Conservation (phyloP, 257 asterid genomes). For the Ilex aquifolium region DNA sequence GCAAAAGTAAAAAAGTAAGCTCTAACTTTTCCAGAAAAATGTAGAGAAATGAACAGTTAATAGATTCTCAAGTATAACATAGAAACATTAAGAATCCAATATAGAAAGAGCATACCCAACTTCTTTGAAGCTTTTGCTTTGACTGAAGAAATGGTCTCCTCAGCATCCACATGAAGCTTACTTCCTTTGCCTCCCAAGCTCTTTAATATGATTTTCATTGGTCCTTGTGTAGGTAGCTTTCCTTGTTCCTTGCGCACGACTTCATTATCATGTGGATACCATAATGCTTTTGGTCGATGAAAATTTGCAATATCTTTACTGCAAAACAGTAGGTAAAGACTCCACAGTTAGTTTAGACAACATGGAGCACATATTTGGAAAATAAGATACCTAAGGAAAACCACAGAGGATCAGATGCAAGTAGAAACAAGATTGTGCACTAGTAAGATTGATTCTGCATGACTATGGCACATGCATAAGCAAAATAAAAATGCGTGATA, state of each 20-base stretch:
- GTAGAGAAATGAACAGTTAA: no score
- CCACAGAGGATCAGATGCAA: background rate
- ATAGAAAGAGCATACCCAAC: slow-evolving; percentile 43
- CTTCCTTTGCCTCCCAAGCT: slow-evolving; percentile 99
- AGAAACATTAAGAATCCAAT: slow-evolving; percentile 4
- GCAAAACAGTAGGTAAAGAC: slow-evolving; percentile 30
- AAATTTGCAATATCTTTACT: slow-evolving; percentile 96
- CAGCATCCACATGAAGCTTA: slow-evolving; percentile 88
- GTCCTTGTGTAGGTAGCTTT: slow-evolving; percentile 62
- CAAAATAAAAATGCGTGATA: background rate
- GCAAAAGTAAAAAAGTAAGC: slow-evolving; percentile 6
- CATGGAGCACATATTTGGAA: background rate
- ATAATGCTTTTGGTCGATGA: slow-evolving; percentile 92
- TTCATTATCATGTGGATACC: slow-evolving; percentile 99
- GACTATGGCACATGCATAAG: background rate
- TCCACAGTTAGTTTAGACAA: slow-evolving; percentile 19
- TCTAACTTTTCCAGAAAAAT: background rate
- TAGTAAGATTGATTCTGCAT: background rate
- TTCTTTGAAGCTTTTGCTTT: slow-evolving; percentile 95
- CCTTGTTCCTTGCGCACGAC: slow-evolving; percentile 74
- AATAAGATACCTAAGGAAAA: background rate
- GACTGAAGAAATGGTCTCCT: slow-evolving; percentile 73
- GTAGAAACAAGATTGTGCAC: no score
- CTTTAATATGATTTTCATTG: slow-evolving; percentile 89
- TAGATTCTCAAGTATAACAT: slow-evolving; percentile 6